Evolutionary conservation across 805 yeast species (phyloP), one percentile per base, ranked within the genome.

Genomic region (Citeromyces matritensis): DNA sequence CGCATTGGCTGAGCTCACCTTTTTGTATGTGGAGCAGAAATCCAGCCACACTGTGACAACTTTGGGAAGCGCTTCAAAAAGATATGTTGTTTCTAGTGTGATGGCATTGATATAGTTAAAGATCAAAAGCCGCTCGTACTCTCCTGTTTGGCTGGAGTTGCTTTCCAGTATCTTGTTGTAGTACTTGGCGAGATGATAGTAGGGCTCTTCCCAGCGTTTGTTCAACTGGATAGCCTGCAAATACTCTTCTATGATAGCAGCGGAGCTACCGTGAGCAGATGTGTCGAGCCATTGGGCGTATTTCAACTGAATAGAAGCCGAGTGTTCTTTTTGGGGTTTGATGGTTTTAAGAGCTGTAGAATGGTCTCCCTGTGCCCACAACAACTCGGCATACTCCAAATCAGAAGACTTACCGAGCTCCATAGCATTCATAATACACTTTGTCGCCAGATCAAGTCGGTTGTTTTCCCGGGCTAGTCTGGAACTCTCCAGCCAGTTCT

Each of bases 41-140:
- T 86, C 95, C 15, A 91, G 57, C 98, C 98, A 91, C 6, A 82
- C 65, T 0, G 95, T 84, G 4, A 86, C 65, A n/a, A 83, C 68
- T 43, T 84, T 85, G 0, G 98, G 36, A 13, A 91, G 55, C 0
- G 88, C 78, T 51, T 91, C 96, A 45, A 73, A 73, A 2, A 82
- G 65, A 44, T 73, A 78, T 24, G 69, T 63, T 3, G 74, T 63
- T 1, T 91, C 84, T 26, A 62, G 58, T 7, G 64, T 61, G 15
- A 82, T 60, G 0, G 88, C 70, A 23, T 66, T 60, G 23, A 73
- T 53, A 43, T 77, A 80, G 26, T 65, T 57, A 6, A 60, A 47
- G 6, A 81, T 67, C 24, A 77, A 68, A 12, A 60, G 61, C 14
- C 55, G 58, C 38, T 79, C 81, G 37, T 67, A 58, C 6, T 56